These are phyloP conservation scores for Magnusiomyces ingens DNA, from an alignment of 1,139 yeast genomes.

Conservation along the genomic window DNA sequence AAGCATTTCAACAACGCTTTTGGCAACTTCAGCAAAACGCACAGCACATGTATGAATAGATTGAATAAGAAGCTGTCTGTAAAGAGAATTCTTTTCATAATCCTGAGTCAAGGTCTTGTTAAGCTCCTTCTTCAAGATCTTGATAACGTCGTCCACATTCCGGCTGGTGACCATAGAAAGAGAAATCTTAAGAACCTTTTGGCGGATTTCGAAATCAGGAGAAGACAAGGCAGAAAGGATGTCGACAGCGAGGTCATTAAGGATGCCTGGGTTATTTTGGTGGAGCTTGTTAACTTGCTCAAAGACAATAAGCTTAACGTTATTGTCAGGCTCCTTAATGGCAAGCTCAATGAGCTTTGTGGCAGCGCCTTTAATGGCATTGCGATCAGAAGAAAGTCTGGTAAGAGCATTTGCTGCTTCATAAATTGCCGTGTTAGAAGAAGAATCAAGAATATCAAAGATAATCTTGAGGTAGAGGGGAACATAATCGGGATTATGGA, in stretches of 20 bases:
- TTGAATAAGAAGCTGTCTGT: conserved; percentile 80
- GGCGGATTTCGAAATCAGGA: conserved; percentile 87
- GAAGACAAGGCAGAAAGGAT: conserved; percentile 77
- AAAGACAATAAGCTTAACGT: conserved; percentile 85
- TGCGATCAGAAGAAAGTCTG: conserved; percentile 60
- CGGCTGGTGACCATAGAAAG: conserved; percentile 74
- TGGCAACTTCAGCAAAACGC: conserved; percentile 83
- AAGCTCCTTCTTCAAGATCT: conserved; percentile 84
- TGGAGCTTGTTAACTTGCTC: conserved; percentile 79
- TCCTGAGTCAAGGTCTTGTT: conserved; percentile 63
- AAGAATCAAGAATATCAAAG: conserved; percentile 62
- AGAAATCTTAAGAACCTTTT: conserved; percentile 77
- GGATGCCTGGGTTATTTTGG: conserved; percentile 67
- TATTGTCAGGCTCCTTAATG: conserved; percentile 85
- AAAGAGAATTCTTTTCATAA: conserved; percentile 69
- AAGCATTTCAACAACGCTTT: conserved; percentile 80
- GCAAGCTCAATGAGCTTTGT: conserved; percentile 83
- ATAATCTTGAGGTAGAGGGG: conserved; percentile 67
- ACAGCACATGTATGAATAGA: conserved; percentile 89
- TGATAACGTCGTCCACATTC: conserved; percentile 91
- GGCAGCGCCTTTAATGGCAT: conserved; percentile 70
- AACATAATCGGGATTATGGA: conserved; percentile 55
- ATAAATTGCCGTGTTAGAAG: conserved; percentile 72
- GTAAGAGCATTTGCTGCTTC: conserved; percentile 90
- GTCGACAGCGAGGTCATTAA: conserved; percentile 81